These are phyloP conservation scores for Apostasia ramifera DNA, from an alignment of 106 monocot genomes.

Conservation along the genomic window DNA sequence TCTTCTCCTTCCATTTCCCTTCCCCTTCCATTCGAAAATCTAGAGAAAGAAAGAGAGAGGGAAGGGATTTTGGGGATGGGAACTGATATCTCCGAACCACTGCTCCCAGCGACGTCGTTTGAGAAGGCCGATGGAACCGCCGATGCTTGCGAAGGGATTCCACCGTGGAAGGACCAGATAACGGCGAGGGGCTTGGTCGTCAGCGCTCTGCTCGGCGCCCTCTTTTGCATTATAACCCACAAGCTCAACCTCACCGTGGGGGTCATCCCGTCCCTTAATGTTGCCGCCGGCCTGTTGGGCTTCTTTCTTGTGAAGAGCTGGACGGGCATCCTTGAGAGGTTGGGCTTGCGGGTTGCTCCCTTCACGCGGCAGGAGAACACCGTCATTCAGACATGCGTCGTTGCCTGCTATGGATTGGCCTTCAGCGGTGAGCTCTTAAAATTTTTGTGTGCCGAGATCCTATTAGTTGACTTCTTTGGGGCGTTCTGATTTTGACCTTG, in stretches of 20 bases:
- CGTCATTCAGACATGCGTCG: slow-evolving; percentile 94
- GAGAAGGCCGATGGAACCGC: background rate
- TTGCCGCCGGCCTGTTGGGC: slow-evolving; percentile 83
- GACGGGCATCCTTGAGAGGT: slow-evolving; percentile 41
- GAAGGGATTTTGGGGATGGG: slow-evolving; percentile 13
- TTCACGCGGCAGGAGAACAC: slow-evolving; percentile 96
- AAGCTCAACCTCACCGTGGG: slow-evolving; percentile 97
- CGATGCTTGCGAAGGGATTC: slow-evolving; percentile 19
- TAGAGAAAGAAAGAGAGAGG: too few species aligned
- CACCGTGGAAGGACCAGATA: slow-evolving; percentile 81
- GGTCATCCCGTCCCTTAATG: slow-evolving; percentile 91
- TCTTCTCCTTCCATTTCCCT: too few species aligned
- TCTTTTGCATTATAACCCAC: slow-evolving; percentile 93
- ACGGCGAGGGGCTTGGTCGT: slow-evolving; percentile 67
- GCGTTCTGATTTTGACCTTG: background rate
- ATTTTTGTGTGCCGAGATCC: background rate
- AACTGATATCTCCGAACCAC: slow-evolving; percentile 46
- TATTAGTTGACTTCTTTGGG: background rate
- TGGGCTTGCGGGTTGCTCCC: slow-evolving; percentile 47
- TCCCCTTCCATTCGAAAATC: too few species aligned
- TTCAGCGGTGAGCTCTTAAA: slow-evolving; percentile 53
- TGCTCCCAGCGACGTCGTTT: slow-evolving; percentile 13
- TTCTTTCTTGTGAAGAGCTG: slow-evolving; percentile 85
- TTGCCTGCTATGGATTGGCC: slow-evolving; percentile 93
- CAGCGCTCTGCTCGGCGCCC: slow-evolving; percentile 63